Evolutionary conservation across 192 early-diverging fungal species (phyloP), one percentile per base, ranked within the genome.

Genomic region (Cladochytrium replicatum): DNA sequence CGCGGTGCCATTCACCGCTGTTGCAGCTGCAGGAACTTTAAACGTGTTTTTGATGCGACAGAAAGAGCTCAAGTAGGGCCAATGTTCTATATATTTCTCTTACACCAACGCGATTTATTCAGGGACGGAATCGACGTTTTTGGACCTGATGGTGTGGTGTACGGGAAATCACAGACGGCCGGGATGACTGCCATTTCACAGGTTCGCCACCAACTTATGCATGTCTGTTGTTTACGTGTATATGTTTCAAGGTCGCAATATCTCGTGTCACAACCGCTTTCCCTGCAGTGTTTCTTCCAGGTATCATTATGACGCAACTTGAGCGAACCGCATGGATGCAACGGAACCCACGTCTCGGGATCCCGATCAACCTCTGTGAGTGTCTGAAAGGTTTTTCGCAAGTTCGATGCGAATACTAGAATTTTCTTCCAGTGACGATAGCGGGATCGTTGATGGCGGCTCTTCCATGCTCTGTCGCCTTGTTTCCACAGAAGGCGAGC

Each of bases 21-120:
- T 89, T 3, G 83, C 84, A 1, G 68, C 81, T 15, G 87, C 87
- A 23, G 87, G 87, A 52, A 85, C 85, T 17, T 68, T 85, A 32
- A 89, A 89, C 41, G 85, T 89, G 3, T 81, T 85, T 46, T 62
- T 89, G 54, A 89, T 89, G 87, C 63, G 87, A n/a, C 67, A 72
- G 43, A 89, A 89, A 53, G 87, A 89, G 45, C 58, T 89, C 42
- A 64, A 51, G 71, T 71, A 66, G 22, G 54, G 44, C 17, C 25
- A 31, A 0, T 48, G n/a, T n/a, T n/a, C n/a, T n/a, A n/a, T 29
- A 3, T 1, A 8, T 24, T 43, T 17, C 1, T 26, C 63, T 26
- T 9, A 19, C 8, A 66, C 34, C 30, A 22, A 6, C 11, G 24
- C 39, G 31, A 29, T 15, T 11, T n/a, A 1, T 24, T 41, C 28